These are phyloP conservation scores for Coprinopsis marcescibilis DNA, from an alignment of 768 basidiomycete genomes.

Conservation along the genomic window DNA sequence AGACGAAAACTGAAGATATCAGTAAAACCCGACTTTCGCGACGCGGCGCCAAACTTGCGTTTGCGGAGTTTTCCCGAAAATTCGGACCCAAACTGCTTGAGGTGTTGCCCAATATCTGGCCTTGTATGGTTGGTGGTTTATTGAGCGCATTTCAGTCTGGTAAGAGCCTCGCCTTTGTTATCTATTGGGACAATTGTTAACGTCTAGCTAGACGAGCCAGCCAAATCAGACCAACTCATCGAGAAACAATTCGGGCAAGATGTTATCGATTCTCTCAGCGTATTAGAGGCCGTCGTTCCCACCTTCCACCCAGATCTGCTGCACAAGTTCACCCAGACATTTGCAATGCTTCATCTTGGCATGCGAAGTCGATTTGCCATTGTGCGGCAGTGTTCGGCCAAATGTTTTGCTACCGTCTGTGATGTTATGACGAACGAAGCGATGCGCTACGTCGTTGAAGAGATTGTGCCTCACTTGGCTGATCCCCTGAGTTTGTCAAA, in stretches of 20 bases:
- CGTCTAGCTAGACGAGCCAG: slow-evolving; percentile 39
- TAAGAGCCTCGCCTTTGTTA: slow-evolving; percentile 25
- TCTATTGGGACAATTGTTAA: not conserved
- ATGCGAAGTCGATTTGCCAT: slow-evolving; percentile 87
- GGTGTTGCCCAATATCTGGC: slow-evolving; percentile 92
- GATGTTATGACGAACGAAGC: slow-evolving; percentile 79
- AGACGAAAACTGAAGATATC: slow-evolving; percentile 47
- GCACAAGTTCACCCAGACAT: slow-evolving; percentile 60
- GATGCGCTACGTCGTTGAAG: slow-evolving; percentile 87
- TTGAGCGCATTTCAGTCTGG: slow-evolving; percentile 61
- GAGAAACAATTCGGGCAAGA: slow-evolving; percentile 78
- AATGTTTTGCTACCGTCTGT: slow-evolving; percentile 84
- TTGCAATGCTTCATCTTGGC: slow-evolving; percentile 72
- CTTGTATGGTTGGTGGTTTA: slow-evolving; percentile 80
- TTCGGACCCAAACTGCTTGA: slow-evolving; percentile 73
- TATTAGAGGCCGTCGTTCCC: slow-evolving; percentile 76
- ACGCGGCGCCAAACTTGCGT: slow-evolving; percentile 81
- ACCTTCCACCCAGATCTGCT: slow-evolving; percentile 68
- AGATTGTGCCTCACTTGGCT: slow-evolving; percentile 72
- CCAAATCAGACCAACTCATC: slow-evolving; percentile 58
- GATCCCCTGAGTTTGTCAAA: slow-evolving; percentile 72
- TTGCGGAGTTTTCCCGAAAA: slow-evolving; percentile 66
- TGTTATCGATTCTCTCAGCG: slow-evolving; percentile 88
- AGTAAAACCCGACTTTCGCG: slow-evolving; percentile 66
- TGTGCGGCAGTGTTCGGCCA: slow-evolving; percentile 81